Base-by-base conservation (phyloP, 305 asterid species). In the Lippia alba region DNA sequence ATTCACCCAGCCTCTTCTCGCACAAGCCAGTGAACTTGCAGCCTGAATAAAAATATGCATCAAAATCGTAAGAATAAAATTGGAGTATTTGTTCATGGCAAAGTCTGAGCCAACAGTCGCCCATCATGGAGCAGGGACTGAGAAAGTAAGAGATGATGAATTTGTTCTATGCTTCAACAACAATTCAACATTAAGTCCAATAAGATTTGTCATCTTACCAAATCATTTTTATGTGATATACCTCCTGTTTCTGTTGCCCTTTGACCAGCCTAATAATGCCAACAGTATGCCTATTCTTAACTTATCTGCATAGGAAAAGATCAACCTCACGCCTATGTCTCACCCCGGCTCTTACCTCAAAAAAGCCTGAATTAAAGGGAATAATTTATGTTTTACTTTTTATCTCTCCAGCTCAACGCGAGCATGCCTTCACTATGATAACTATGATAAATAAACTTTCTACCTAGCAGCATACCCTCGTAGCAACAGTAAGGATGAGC, bases 1-100 rank as follows among this genome's bases (percentile, higher is more conserved):
- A 82, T 91, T 95, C 66, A 90, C 96, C 99, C 99, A 95, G 75
- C 99, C 99, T 85, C 92, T 95, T 80, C 99, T 84, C 71, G 99
- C 99, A 78, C 99, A 95, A 30, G 97, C 89, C 80, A 90, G 79
- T 50, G 99, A 89, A 76, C 92, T 84, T 67, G 94, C 95, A 80
- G 94, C 93, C 99, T 95, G 87, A 67, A 63, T 64, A 39, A 77
- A 67, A 63, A 60, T 69, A 61, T 57, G 66, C 65, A 80, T 40
- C 39, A 61, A 56, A 63, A 56, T 19, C 61, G 60, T 53, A 74
- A 72, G 69, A 50, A 75, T 15, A 64, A 49, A 64, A 64, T 46
- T 58, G 24, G 18, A 44, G 33, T 60, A 41, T 57, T 66, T 36
- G 1, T 50, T 46, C 70, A 39, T 45, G 59, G 70, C 33, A 57